These are phyloP conservation scores for Phytophthora fragariaefolia DNA, from an alignment of 352 stramenopile species.

Conservation along the genomic window DNA sequence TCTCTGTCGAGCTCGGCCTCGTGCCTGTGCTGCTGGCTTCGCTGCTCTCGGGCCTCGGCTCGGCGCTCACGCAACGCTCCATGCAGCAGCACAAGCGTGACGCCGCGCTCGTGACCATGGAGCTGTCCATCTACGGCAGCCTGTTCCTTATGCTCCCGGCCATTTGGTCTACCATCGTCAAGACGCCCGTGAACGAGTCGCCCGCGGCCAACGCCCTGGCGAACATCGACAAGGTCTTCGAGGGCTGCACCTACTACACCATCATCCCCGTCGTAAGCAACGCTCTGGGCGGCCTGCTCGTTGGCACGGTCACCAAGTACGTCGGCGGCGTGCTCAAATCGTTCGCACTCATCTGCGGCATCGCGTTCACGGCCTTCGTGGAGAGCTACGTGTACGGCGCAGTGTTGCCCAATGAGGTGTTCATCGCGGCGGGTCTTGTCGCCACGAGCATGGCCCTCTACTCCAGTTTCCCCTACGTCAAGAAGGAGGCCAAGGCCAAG, in stretches of 20 bases:
- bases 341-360: constrained; percentile 89
- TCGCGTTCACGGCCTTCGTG: constrained; percentile 85
- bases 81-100: constrained; percentile 81
- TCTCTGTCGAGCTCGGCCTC: constrained; percentile 69
- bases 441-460: constrained; percentile 76
- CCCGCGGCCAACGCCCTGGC: constrained; percentile 30
- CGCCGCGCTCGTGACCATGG: constrained; percentile 79
- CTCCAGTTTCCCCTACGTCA: constrained; percentile 72
- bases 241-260: constrained; percentile 79
- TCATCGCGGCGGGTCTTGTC: constrained; percentile 73
- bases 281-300: constrained; percentile 81
- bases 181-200: constrained; percentile 45
- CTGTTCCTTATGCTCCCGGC: constrained; percentile 69
- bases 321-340: constrained; percentile 92
- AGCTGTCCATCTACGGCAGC: constrained; percentile 80
- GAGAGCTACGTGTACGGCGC: constrained; percentile 77
- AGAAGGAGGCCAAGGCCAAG: constrained; percentile 40
- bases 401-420: constrained; percentile 67
- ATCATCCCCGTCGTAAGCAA: constrained; percentile 85
- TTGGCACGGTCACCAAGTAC: constrained; percentile 90
- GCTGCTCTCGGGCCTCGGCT: constrained; percentile 77
- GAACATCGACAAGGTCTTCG: constrained; percentile 49
- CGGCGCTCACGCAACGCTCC: constrained; percentile 77
- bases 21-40: constrained; percentile 75
- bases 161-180: constrained; percentile 50